Evolutionary conservation across 106 monocot genomes (phyloP).

Genomic region (Dendrobium catenatum): DNA sequence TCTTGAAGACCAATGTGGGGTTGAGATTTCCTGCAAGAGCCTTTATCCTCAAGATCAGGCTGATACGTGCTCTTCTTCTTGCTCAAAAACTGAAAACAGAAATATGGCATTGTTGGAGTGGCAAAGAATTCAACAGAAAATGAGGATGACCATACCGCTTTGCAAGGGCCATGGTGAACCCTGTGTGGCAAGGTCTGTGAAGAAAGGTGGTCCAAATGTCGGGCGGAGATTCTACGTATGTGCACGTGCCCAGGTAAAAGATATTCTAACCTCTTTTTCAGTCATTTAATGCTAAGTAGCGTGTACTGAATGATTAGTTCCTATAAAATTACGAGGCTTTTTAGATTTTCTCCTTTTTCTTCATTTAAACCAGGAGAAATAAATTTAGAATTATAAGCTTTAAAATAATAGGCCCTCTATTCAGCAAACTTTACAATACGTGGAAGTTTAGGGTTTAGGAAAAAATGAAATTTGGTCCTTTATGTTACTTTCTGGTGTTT

Average conservation of each 20-base stretch:
- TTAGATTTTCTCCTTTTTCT: not conserved
- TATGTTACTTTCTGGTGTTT: too few relatives aligned
- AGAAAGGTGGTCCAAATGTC: constrained; percentile 77
- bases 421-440: not conserved
- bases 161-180: constrained; percentile 95
- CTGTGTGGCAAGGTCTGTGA: constrained; percentile 91
- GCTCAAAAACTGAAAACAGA: constrained; percentile 24
- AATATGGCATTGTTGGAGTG: constrained; percentile 60
- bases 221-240: constrained; percentile 93
- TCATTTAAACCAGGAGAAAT: not conserved
- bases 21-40: not conserved
- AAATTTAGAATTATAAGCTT: too few relatives aligned
- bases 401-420: not conserved
- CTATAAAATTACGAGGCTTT: not conserved
- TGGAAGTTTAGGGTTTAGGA: not conserved
- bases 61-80: constrained; percentile 10
- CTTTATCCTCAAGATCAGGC: constrained; percentile 10
- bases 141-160: constrained; percentile 82
- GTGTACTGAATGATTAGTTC: not conserved
- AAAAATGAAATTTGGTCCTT: too few relatives aligned
- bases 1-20: constrained; percentile 15
- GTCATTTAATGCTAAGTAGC: not conserved
- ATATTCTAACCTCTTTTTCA: not conserved
- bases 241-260: constrained; percentile 80
- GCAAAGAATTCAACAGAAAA: constrained; percentile 80